Evolutionary conservation across 2,329 filamentous ascomycete species (phyloP).

Genomic region (Scleromitrula shiraiana): DNA sequence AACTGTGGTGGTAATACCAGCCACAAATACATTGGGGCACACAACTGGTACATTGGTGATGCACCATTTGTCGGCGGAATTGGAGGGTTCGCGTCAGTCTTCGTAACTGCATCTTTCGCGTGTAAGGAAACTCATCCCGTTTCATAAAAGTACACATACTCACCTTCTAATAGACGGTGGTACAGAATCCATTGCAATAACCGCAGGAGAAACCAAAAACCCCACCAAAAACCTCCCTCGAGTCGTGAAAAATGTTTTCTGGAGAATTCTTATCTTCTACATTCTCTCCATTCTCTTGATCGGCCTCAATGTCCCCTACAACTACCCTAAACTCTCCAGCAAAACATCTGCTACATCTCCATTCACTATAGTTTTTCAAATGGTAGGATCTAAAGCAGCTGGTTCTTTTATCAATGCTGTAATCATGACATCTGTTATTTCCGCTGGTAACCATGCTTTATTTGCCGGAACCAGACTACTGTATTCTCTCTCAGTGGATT

Average conservation of each 20-base stretch:
- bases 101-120: constrained; percentile 53
- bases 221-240: constrained; percentile 52
- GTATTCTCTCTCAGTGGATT: constrained; percentile 45
- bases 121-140: constrained; percentile 34
- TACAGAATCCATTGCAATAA: constrained; percentile 58
- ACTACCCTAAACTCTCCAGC: constrained; percentile 36
- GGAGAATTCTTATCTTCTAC: constrained; percentile 43
- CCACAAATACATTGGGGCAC: constrained; percentile 48
- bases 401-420: constrained; percentile 54
- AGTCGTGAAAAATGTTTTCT: constrained; percentile 59
- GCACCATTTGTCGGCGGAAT: constrained; percentile 59
- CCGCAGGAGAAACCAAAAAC: constrained; percentile 57
- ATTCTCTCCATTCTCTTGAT: constrained; percentile 45
- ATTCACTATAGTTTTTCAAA: constrained; percentile 54
- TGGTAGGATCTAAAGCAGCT: constrained; percentile 45
- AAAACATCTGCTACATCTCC: constrained; percentile 41
- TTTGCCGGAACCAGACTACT: constrained; percentile 49
- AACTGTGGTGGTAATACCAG: constrained; percentile 48
- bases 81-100: constrained; percentile 57
- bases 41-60: constrained; percentile 50
- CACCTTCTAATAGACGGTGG: constrained; percentile 38
- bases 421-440: constrained; percentile 50
- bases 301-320: constrained; percentile 52
- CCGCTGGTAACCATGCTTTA: constrained; percentile 50
- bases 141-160: background rate